phyloP scores from a whole-genome alignment of 164 flowering plant species.

The Annona squamosa region DNA sequence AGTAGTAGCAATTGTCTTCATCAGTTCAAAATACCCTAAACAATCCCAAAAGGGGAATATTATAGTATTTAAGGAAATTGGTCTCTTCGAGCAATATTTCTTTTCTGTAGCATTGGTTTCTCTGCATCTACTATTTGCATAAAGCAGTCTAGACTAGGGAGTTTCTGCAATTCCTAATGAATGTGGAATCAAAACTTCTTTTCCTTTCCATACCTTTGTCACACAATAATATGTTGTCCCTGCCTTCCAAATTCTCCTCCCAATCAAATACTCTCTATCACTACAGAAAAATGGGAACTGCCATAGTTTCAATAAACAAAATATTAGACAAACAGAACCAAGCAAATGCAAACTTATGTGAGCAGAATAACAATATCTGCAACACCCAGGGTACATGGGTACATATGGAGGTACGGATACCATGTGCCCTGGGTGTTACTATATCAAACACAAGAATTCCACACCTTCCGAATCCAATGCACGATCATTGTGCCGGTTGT shows the following conservation, averaged over 20 bases:
- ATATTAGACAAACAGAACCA: not conserved
- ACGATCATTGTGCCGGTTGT: slow-evolving; percentile 5
- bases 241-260: slow-evolving; percentile 56
- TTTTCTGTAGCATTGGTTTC: not conserved
- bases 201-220: slow-evolving; percentile 41
- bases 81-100: not conserved
- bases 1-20: not conserved
- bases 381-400: not conserved
- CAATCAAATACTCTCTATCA: slow-evolving; percentile 60
- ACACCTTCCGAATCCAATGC: slow-evolving; percentile 10
- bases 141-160: not conserved
- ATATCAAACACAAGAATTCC: not conserved
- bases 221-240: slow-evolving; percentile 53
- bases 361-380: slow-evolving; percentile 1
- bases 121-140: not conserved
- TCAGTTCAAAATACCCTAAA: not conserved
- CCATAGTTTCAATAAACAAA: not conserved
- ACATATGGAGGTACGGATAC: not conserved
- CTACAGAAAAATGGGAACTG: slow-evolving; percentile 71
- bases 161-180: not conserved
- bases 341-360: slow-evolving; percentile 8
- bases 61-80: not conserved
- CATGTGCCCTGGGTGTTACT: not conserved
- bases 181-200: not conserved
- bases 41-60: not conserved